Evolutionary conservation across 495 filamentous ascomycete genomes (phyloP).

Genomic region (Aspergillus cavernicola): DNA sequence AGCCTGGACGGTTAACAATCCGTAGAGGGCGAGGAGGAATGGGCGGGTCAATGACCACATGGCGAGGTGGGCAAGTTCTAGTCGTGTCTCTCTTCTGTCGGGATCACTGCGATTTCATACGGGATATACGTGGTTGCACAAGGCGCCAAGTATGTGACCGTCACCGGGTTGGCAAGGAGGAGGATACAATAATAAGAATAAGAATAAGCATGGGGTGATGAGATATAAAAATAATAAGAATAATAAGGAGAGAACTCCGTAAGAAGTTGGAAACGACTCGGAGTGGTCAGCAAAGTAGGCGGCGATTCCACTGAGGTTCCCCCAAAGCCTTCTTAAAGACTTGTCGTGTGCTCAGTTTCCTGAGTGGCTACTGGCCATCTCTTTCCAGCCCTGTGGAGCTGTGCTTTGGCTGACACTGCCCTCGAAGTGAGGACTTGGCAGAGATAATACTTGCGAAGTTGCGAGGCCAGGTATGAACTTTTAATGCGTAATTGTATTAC

Average conservation of each 20-base stretch:
- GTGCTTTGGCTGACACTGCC: too few relatives aligned
- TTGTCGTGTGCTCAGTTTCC: conserved; percentile 4
- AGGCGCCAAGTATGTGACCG: neutral
- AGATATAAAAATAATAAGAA: too few relatives aligned
- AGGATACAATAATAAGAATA: neutral
- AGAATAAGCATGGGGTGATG: conserved; percentile 4
- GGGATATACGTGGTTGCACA: neutral
- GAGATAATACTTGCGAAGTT: too few relatives aligned
- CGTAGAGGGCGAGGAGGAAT: conserved; percentile 20
- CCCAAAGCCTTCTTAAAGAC: too few relatives aligned
- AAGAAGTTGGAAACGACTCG: too few relatives aligned
- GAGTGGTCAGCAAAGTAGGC: too few relatives aligned
- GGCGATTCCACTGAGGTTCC: too few relatives aligned
- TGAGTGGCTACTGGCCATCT: neutral
- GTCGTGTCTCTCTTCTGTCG: neutral
- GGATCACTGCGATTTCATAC: neutral
- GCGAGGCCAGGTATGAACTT: too few relatives aligned
- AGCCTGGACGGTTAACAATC: conserved; percentile 18
- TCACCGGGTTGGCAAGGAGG: too few relatives aligned
- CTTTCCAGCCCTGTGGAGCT: neutral
- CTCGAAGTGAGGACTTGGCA: too few relatives aligned
- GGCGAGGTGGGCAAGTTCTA: neutral
- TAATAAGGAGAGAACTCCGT: neutral
- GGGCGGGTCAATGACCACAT: conserved; percentile 16
- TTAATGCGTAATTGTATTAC: too few relatives aligned